Evolutionary conservation across 257 asterid genomes (phyloP), one percentile per base, ranked within the genome.

Genomic region (Oldenlandia corymbosa): DNA sequence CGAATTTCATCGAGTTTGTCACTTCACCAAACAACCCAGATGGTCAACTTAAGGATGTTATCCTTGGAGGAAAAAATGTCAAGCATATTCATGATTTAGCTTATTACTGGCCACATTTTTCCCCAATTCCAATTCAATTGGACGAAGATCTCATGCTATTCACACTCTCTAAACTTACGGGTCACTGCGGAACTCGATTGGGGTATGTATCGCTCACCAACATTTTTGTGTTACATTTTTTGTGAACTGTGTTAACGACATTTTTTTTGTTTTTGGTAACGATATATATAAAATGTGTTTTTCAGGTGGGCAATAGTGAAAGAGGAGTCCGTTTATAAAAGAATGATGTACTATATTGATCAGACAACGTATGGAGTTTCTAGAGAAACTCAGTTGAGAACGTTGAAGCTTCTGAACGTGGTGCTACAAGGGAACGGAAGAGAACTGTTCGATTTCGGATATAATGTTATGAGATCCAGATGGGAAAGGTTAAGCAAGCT

Each of bases 1-100:
- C n/a, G 13, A 76, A 76, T 47, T 57, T 83, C 1, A 83, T 88
- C 36, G 95, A 88, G 77, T 79, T 83, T 39, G 95, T 89, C 57
- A 81, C 91, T 11, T 83, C 88, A 2, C 96, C 96, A 7, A 88
- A 84, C 39, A 86, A 89, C 71, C 95, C 95, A 1, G 89, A 86
- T 72, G 95, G 86, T 5, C 63, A 66, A 8, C 47, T 89, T 27
- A 79, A 64, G 69, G 49, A 74, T 47, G 74, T 84, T 17, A 83
- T 74, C 31, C 42, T 70, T 21, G 50, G 60, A 57, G 88, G 88
- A 6, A 62, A 76, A 10, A 52, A 34, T 2, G 85, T 55, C 1
- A 77, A 7, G 28, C 43, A 66, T 9, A 80, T 90, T 45, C 55
- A 83, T 64, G 95, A 87, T 70, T 88, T 68, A 51, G 97, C 91